Percentiles rank a stretch among this genome's conserved stretches.
Evolutionary conservation across 2,329 filamentous ascomycete species (phyloP).

Genomic region (Cytospora paraplurivora): DNA sequence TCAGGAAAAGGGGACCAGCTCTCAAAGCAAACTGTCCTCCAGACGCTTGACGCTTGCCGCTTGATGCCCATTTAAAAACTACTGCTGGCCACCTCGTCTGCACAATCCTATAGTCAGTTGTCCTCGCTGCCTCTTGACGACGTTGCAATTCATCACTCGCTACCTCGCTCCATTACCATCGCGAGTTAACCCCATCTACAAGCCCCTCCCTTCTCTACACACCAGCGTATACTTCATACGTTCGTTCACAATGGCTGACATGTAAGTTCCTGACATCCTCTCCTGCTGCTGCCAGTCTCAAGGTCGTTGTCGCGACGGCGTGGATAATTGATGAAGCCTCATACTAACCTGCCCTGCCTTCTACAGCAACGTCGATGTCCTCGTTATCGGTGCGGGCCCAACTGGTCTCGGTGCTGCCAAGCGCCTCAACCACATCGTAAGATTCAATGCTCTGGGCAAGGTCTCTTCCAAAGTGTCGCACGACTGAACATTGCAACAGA

Average conservation of each 20-base stretch:
- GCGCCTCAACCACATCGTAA: conserved; percentile 92
- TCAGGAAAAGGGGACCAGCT: conserved; percentile 18
- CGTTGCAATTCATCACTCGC: conserved; percentile 3
- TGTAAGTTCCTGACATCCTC: conserved; percentile 29
- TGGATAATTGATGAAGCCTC: not conserved
- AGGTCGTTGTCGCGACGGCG: not conserved
- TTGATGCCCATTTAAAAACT: conserved; percentile 11
- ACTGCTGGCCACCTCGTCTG: conserved; percentile 14
- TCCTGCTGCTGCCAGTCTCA: conserved; percentile 4
- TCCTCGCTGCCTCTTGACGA: conserved; percentile 16
- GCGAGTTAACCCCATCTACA: conserved; percentile 20
- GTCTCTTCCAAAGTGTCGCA: conserved; percentile 28
- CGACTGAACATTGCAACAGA: conserved; percentile 52
- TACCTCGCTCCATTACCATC: conserved; percentile 2
- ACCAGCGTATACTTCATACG: conserved; percentile 11
- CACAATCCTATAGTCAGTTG: conserved; percentile 13
- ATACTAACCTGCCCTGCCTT: conserved; percentile 25
- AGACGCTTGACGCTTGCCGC: conserved; percentile 19
- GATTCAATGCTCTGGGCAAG: conserved; percentile 42
- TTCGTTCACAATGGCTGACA: conserved; percentile 35
- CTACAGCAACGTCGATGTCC: conserved; percentile 85
- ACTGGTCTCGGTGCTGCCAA: conserved; percentile 98
- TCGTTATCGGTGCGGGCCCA: conserved; percentile 96
- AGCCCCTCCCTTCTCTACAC: conserved; percentile 14
- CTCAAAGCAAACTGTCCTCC: conserved; percentile 24